Conservation (phyloP, 202 grass and related monocot species). For the Dendrocalamus latiflorus region DNA sequence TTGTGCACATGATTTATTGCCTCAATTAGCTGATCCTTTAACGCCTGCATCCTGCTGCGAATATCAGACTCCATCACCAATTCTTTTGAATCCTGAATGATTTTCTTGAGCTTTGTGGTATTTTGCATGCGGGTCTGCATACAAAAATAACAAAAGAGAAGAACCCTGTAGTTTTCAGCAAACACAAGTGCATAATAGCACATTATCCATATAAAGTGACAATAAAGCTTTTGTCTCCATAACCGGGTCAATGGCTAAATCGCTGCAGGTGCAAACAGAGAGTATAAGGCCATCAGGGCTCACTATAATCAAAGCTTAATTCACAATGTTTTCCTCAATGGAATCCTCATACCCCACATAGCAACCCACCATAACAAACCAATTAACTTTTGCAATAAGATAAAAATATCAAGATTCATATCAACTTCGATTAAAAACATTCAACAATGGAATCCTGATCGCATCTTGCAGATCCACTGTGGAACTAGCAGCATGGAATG, state of each 20-base stretch:
- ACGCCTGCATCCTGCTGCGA: too few species aligned
- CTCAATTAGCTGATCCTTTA: too few species aligned
- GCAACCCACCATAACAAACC: not conserved
- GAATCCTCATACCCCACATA: not conserved
- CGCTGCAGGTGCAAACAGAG: not conserved
- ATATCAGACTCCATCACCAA: too few species aligned
- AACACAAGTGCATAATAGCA: not conserved
- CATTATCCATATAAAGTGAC: not conserved
- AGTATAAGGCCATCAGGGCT: not conserved
- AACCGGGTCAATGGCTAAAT: not conserved
- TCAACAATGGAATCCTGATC: not conserved
- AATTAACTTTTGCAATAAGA: not conserved
- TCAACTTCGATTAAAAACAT: not conserved
- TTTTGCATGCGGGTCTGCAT: constrained; percentile 76
- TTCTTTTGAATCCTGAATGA: constrained; percentile 90
- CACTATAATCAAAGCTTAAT: constrained; percentile 2
- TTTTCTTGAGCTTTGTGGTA: constrained; percentile 92
- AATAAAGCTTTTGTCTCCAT: not conserved
- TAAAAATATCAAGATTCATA: not conserved
- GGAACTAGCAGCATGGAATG: not conserved
- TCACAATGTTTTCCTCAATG: not conserved
- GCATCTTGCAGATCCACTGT: not conserved
- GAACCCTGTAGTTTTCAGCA: not conserved
- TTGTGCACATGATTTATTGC: too few species aligned
- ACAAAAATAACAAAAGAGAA: not conserved